These are phyloP conservation scores for Ceratobasidium sp. DNA, from an alignment of 1,284 basidiomycete genomes.

Conservation along the genomic window DNA sequence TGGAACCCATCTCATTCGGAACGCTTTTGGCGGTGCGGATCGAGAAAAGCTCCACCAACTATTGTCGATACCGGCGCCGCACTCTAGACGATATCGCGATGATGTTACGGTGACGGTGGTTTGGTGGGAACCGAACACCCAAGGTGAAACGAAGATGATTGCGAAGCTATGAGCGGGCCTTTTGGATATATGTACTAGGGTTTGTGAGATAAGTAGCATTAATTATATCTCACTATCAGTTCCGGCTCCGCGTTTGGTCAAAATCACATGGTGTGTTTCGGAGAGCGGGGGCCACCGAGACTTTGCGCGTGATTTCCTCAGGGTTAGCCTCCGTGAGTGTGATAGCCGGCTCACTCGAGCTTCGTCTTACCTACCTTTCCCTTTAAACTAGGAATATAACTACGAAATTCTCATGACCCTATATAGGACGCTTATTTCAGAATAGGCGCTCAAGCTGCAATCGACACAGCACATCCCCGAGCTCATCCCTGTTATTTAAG, in stretches of 20 bases:
- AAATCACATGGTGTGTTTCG: conserved; percentile 28
- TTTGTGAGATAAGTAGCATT: conserved; percentile 25
- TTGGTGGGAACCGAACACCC: conserved; percentile 43
- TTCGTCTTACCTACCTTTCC: not conserved
- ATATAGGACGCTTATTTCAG: not conserved
- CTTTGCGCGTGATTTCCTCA: conserved; percentile 10
- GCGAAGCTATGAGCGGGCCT: conserved; percentile 57
- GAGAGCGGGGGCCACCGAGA: conserved; percentile 25
- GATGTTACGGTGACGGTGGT: conserved; percentile 92
- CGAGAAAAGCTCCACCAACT: conserved; percentile 71
- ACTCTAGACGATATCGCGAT: conserved; percentile 82
- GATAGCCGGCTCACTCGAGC: not conserved
- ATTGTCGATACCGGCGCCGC: conserved; percentile 87
- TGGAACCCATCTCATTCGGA: conserved; percentile 91
- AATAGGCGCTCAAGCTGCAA: not conserved
- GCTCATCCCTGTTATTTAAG: not conserved
- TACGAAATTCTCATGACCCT: not conserved
- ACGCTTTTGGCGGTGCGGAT: conserved; percentile 91
- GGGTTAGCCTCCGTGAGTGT: conserved; percentile 14
- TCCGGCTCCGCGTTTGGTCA: not conserved
- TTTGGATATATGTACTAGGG: not conserved
- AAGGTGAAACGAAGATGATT: conserved; percentile 51
- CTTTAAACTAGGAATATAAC: not conserved
- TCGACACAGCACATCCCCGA: not conserved
- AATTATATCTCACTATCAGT: not conserved